Evolutionary conservation across 83 land plant genomes (phyloP), one percentile per base, ranked within the genome.

Genomic region (Isoetes engelmannii): DNA sequence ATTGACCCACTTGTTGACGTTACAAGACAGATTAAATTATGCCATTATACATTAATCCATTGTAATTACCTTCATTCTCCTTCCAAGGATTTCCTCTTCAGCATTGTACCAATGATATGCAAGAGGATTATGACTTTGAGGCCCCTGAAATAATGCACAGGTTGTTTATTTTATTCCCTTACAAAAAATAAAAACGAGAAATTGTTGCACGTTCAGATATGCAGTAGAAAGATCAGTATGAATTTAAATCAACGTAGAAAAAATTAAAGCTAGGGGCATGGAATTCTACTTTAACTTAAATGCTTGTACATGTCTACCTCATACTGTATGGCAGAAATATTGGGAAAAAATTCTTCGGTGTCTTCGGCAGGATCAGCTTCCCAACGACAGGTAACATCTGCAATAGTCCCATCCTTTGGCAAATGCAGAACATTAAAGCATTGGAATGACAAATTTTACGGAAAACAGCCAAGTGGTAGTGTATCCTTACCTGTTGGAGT

Each of bases 61-160:
- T n/a, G n/a, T n/a, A n/a, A n/a, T n/a, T n/a, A 89, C 97, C 92
- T 93, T 93, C 98, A 93, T 90, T 69, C 82, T 90, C 84, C 86
- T 93, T 42, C 98, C 98, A 59, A 89, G 86, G 64, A 93, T 87
- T 66, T 67, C 86, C 69, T 93, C 98, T n/a, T 93, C 92, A 9
- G 98, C 88, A 83, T 90, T 90, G 61, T 93, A 93, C 82, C 87
- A 90, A 65, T 90, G 87, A 63, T 56, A 93, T 48, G 98, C 78
- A 46, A 93, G 84, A 48, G 85, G 90, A 51, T 90, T 87, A 71
- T 83, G 84, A 81, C 92, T 90, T 8, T 81, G 57, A 17, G 96
- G 96, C 18, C 98, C 98, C 98, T 93, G 77, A 7, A 55, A 54
- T 60, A 48, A 71, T 12, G 54, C 37, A 28, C 37, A 28, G 37